These are phyloP conservation scores for Diutina pseudorugosa DNA, from an alignment of 1,139 yeast genomes.

Conservation along the genomic window DNA sequence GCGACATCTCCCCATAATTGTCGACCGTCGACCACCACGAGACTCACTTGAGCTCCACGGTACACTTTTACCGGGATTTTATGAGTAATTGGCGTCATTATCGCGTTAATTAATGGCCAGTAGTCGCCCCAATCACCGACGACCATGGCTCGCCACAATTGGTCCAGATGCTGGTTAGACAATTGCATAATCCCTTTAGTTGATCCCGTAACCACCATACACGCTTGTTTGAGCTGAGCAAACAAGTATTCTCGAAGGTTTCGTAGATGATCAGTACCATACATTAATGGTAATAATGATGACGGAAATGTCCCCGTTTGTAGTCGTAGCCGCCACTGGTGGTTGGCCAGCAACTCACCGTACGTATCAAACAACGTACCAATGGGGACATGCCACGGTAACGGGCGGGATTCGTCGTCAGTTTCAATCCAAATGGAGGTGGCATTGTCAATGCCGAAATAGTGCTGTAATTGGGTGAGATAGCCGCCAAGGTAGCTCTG, in stretches of 20 bases:
- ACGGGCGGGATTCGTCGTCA: not conserved
- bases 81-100: not conserved
- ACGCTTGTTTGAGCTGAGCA: not conserved
- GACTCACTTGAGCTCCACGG: not conserved
- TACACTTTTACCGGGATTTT: not conserved
- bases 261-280: not conserved
- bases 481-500: not conserved
- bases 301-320: not conserved
- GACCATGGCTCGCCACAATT: not conserved
- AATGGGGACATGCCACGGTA: not conserved
- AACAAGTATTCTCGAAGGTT: not conserved
- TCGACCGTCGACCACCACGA: not conserved
- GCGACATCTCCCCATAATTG: not conserved
- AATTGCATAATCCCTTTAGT: not conserved
- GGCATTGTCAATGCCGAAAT: not conserved
- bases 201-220: not conserved
- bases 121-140: not conserved
- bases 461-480: not conserved
- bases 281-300: not conserved
- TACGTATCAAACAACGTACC: not conserved
- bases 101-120: not conserved
- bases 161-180: not conserved
- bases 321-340: not conserved
- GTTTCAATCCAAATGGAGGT: not conserved
- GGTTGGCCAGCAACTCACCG: not conserved